These are phyloP conservation scores for Vachellia pachyceras DNA, from an alignment of 306 rosid species.

Conservation along the genomic window DNA sequence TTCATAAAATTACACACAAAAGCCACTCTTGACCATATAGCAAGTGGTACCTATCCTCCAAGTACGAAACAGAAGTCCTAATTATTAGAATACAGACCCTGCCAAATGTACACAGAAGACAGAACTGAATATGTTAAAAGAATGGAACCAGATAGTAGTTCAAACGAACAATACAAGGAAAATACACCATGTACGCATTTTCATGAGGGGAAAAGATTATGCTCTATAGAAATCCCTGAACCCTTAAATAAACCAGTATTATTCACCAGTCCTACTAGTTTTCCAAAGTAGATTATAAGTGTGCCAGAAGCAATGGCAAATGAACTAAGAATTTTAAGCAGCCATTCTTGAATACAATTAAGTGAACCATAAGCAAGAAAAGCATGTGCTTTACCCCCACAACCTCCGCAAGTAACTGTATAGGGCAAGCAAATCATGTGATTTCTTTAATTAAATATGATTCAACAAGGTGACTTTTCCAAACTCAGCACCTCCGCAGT, in stretches of 20 bases:
- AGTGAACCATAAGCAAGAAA: conserved; percentile 45
- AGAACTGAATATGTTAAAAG: conserved; percentile 40
- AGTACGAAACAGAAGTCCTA: conserved; percentile 36
- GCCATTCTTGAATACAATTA: conserved; percentile 29
- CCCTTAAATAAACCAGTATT: conserved; percentile 20
- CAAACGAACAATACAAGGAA: conserved; percentile 22
- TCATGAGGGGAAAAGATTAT: conserved; percentile 2
- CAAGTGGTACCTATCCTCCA: conserved; percentile 46
- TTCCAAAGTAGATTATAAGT: neutral
- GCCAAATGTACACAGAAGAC: conserved; percentile 41
- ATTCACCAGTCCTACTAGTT: conserved; percentile 13
- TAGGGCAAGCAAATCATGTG: conserved; percentile 45
- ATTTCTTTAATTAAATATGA: conserved; percentile 41
- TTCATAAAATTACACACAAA: conserved; percentile 50
- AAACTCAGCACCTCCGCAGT: conserved; percentile 12
- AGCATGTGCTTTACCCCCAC: conserved; percentile 47
- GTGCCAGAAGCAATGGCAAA: conserved; percentile 21
- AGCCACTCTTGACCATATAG: conserved; percentile 53
- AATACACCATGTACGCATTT: neutral
- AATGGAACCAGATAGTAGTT: conserved; percentile 36
- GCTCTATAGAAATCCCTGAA: conserved; percentile 12
- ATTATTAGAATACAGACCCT: conserved; percentile 48
- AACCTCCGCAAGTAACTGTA: conserved; percentile 41
- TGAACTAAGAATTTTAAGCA: conserved; percentile 34
- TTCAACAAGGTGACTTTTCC: conserved; percentile 23